Conservation (phyloP, 1,139 yeast genomes). For the Saccharomyces pastorianus region DNA sequence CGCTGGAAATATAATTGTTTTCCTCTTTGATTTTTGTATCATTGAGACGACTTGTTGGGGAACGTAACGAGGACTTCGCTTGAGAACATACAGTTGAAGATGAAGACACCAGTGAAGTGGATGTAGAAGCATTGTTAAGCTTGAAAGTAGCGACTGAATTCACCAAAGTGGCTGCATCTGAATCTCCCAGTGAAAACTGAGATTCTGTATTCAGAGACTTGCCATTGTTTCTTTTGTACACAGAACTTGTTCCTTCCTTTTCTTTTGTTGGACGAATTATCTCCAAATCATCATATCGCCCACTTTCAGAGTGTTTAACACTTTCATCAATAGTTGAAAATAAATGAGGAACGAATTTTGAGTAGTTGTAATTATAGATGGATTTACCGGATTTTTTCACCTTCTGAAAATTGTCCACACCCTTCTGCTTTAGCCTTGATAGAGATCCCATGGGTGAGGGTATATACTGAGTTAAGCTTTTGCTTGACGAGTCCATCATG, state of each 20-base stretch:
- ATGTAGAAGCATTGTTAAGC: neutral
- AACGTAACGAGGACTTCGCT: neutral
- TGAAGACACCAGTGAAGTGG: slow-evolving; percentile 1
- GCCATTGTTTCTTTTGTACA: neutral
- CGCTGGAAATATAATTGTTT: neutral
- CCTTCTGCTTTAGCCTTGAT: slow-evolving; percentile 11
- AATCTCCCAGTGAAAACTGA: neutral
- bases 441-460: slow-evolving; percentile 9
- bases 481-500: neutral
- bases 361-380: slow-evolving; percentile 3
- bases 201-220: neutral
- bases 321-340: slow-evolving; percentile 2
- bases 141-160: slow-evolving; percentile 1
- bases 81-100: neutral
- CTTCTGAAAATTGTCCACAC: slow-evolving; percentile 10
- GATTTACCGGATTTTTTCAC: slow-evolving; percentile 13
- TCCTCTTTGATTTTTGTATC: neutral
- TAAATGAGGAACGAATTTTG: neutral
- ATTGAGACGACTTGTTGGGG: neutral
- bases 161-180: slow-evolving; percentile 4
- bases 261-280: neutral
- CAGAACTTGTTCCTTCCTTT: neutral
- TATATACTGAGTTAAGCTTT: slow-evolving; percentile 1
- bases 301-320: neutral
- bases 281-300: neutral